Conservation (phyloP, 495 filamentous ascomycete species). For the Recurvomyces mirabilis region DNA sequence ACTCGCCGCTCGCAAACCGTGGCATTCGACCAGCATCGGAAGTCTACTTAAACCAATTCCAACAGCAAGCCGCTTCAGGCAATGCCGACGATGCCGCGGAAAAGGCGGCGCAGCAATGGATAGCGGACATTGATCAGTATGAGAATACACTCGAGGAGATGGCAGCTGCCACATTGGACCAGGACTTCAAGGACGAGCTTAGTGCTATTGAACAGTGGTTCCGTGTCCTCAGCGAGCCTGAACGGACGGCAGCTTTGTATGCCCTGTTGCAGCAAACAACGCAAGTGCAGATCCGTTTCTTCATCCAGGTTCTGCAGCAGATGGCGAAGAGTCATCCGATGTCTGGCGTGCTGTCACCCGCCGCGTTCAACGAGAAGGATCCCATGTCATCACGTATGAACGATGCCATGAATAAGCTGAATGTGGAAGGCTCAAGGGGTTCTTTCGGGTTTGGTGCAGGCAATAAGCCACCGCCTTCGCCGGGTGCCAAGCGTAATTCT, state of each 20-base stretch:
- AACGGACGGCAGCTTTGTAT: slow-evolving; percentile 89
- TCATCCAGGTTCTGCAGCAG: slow-evolving; percentile 95
- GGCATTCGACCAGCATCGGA: slow-evolving; percentile 88
- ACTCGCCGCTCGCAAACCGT: slow-evolving; percentile 57
- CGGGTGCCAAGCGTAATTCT: slow-evolving; percentile 76
- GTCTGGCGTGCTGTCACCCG: slow-evolving; percentile 88
- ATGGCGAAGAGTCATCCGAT: slow-evolving; percentile 98
- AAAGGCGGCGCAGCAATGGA: slow-evolving; percentile 94
- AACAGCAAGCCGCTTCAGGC: slow-evolving; percentile 49
- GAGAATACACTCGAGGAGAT: slow-evolving; percentile 97
- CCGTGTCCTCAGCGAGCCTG: slow-evolving; percentile 89
- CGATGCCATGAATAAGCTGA: slow-evolving; percentile 95
- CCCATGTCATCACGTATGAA: slow-evolving; percentile 93
- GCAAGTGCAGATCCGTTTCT: slow-evolving; percentile 97
- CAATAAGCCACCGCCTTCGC: slow-evolving; percentile 58
- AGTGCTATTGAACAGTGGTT: slow-evolving; percentile 99
- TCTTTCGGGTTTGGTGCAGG: slow-evolving; percentile 59
- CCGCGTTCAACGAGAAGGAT: slow-evolving; percentile 93
- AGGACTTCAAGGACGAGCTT: slow-evolving; percentile 98
- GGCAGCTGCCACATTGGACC: slow-evolving; percentile 93
- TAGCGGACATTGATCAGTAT: slow-evolving; percentile 96
- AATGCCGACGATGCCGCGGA: slow-evolving; percentile 77
- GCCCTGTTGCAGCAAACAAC: slow-evolving; percentile 95
- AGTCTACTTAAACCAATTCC: slow-evolving; percentile 68
- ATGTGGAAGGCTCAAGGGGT: slow-evolving; percentile 72